Evolutionary conservation across 2,329 filamentous ascomycete genomes (phyloP).

Genomic region (Phaeomoniella chlamydospora): DNA sequence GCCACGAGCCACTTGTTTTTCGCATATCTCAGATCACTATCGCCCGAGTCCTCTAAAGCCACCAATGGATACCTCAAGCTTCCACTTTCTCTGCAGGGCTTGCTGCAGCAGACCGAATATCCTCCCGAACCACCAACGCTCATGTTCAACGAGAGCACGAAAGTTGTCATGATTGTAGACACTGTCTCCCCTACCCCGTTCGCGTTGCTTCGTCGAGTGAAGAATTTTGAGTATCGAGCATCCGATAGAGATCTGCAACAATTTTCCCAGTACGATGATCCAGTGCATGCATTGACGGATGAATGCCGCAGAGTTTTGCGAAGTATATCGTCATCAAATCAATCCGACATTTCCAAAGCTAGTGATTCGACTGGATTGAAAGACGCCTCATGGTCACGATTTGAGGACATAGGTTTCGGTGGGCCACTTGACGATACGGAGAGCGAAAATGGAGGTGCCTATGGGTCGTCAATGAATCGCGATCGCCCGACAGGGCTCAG

Average conservation of each 20-base stretch:
- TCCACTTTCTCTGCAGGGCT: slow-evolving; percentile 77
- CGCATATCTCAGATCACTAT: slow-evolving; percentile 80
- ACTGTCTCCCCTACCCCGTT: slow-evolving; percentile 91
- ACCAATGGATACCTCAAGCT: slow-evolving; percentile 70
- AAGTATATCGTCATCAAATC: slow-evolving; percentile 77
- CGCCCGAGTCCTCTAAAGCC: slow-evolving; percentile 57
- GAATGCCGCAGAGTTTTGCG: slow-evolving; percentile 85
- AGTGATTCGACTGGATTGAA: slow-evolving; percentile 59
- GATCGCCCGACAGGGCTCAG: slow-evolving; percentile 8
- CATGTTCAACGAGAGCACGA: slow-evolving; percentile 67
- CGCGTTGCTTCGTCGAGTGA: slow-evolving; percentile 73
- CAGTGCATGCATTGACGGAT: slow-evolving; percentile 73
- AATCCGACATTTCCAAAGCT: slow-evolving; percentile 59
- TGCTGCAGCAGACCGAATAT: slow-evolving; percentile 87
- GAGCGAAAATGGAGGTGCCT: slow-evolving; percentile 41
- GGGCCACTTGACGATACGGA: slow-evolving; percentile 59
- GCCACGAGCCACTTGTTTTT: slow-evolving; percentile 96
- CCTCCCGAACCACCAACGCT: slow-evolving; percentile 67
- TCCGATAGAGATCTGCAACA: slow-evolving; percentile 71
- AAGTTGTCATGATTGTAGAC: slow-evolving; percentile 94
- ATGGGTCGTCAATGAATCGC: slow-evolving; percentile 14
- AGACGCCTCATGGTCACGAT: slow-evolving; percentile 91
- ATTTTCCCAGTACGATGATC: slow-evolving; percentile 82
- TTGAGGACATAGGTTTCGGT: slow-evolving; percentile 87
- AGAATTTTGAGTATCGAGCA: slow-evolving; percentile 89